These are phyloP conservation scores for Amesomyces nigricolor DNA, from an alignment of 2,329 filamentous ascomycete genomes.

Conservation along the genomic window DNA sequence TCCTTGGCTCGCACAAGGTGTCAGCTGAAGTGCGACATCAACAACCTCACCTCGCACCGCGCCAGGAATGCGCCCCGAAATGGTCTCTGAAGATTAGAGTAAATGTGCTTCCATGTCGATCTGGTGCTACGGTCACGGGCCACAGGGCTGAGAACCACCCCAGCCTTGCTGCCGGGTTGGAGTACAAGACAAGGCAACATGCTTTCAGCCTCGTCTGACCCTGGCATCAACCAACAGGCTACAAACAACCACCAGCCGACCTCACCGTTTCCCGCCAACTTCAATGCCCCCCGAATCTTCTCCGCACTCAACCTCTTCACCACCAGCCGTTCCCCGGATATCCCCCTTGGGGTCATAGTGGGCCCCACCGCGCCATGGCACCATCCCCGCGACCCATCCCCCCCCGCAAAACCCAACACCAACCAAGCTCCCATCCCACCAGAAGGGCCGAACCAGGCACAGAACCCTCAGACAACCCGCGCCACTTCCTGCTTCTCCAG, in stretches of 20 bases:
- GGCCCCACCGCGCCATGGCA: background rate
- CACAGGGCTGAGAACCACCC: background rate
- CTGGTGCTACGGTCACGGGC: too few relatives aligned
- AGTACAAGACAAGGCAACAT: too few relatives aligned
- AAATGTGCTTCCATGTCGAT: too few relatives aligned
- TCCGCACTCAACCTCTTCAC: background rate
- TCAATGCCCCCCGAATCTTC: background rate
- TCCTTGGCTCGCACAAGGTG: slow-evolving; percentile 10
- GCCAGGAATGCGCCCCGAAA: background rate
- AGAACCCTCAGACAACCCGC: background rate
- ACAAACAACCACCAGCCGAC: too few relatives aligned
- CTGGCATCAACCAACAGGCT: too few relatives aligned
- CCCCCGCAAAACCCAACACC: background rate
- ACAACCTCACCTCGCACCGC: background rate
- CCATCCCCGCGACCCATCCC: background rate
- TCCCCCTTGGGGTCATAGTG: slow-evolving; percentile 4
- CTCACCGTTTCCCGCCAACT: background rate
- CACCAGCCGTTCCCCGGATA: background rate
- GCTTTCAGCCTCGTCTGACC: too few relatives aligned
- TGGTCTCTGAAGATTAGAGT: background rate
- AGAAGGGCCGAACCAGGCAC: slow-evolving; percentile 4
- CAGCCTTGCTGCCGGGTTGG: background rate
- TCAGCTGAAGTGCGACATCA: slow-evolving; percentile 11
- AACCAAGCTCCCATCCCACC: background rate
- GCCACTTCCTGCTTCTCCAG: too few relatives aligned